Evolutionary conservation across 768 basidiomycete genomes (phyloP).

Genomic region (Phaffia tasmanica): DNA sequence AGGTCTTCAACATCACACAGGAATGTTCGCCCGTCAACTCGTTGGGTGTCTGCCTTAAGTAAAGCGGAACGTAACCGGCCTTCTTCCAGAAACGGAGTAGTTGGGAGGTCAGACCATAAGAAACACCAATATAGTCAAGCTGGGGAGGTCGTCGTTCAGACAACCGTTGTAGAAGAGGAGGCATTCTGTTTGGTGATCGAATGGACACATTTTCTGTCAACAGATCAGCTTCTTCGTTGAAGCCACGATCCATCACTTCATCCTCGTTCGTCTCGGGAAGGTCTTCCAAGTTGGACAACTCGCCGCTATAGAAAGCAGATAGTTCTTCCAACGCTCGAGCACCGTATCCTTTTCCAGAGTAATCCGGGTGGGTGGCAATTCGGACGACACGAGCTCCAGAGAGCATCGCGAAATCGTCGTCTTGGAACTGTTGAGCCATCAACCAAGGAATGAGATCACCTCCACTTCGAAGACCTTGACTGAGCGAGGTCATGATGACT

Average conservation of each 20-base stretch:
- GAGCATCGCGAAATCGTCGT: constrained; percentile 79
- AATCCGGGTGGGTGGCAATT: constrained; percentile 92
- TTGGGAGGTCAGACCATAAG: constrained; percentile 81
- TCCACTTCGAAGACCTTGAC: constrained; percentile 69
- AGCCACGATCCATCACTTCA: constrained; percentile 21
- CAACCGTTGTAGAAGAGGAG: constrained; percentile 79
- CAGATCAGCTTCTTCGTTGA: constrained; percentile 46
- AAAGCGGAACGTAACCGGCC: constrained; percentile 78
- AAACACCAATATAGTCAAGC: constrained; percentile 90
- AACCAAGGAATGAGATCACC: constrained; percentile 99
- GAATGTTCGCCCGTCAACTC: constrained; percentile 95
- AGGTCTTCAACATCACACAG: constrained; percentile 82
- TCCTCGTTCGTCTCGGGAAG: constrained; percentile 36
- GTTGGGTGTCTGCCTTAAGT: constrained; percentile 83
- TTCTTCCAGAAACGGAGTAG: constrained; percentile 94
- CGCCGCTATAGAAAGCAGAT: constrained; percentile 84
- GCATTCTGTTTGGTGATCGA: constrained; percentile 67
- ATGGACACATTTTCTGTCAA: constrained; percentile 66
- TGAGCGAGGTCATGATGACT: constrained; percentile 72
- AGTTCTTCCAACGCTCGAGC: constrained; percentile 74
- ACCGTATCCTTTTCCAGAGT: constrained; percentile 96
- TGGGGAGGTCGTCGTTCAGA: constrained; percentile 79
- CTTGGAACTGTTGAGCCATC: constrained; percentile 88
- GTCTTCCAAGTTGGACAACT: constrained; percentile 80
- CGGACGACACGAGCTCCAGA: constrained; percentile 85